Percentiles rank a stretch among this genome's conserved stretches.
phyloP scores from a whole-genome alignment of 2,329 filamentous ascomycete species.

The Fusarium guadeloupense region DNA sequence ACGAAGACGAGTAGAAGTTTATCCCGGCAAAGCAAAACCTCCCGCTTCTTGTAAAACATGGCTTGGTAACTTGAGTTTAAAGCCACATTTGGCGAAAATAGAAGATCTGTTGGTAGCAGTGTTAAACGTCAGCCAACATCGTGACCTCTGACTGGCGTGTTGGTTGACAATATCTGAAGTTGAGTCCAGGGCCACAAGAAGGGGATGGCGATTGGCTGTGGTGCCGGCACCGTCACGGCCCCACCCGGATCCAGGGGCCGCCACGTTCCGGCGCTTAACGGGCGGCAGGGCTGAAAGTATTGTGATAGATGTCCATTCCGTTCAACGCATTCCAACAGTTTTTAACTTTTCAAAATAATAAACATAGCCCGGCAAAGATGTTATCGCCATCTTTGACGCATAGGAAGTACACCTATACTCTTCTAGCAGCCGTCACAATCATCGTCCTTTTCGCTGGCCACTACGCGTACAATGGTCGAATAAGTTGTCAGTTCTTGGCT shows the following conservation, averaged over 20 bases:
- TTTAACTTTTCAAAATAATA: not conserved
- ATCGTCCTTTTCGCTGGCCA: conserved; percentile 9
- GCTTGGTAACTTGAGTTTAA: not conserved
- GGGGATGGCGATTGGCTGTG: not conserved
- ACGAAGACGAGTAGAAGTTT: not conserved
- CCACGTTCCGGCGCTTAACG: not conserved
- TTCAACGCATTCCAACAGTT: not conserved
- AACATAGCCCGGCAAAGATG: not conserved
- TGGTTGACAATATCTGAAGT: conserved; percentile 1
- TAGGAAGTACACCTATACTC: conserved; percentile 7
- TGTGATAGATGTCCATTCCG: not conserved
- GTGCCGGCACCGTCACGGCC: not conserved
- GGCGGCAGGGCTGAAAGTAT: not conserved
- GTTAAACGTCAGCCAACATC: not conserved
- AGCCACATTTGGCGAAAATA: not conserved
- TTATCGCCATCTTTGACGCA: not conserved
- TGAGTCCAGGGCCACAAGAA: not conserved
- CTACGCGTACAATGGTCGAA: conserved; percentile 16
- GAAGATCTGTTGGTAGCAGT: not conserved
- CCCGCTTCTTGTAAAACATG: not conserved
- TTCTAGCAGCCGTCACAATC: conserved; percentile 5
- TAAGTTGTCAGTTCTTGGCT: conserved; percentile 7
- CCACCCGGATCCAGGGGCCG: conserved; percentile 1
- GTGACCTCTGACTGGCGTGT: not conserved
- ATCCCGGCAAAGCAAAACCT: not conserved